Percentiles rank a stretch among this genome's conserved stretches.
Conservation (phyloP, 2,329 filamentous ascomycete species). For the Penicillium freii region DNA sequence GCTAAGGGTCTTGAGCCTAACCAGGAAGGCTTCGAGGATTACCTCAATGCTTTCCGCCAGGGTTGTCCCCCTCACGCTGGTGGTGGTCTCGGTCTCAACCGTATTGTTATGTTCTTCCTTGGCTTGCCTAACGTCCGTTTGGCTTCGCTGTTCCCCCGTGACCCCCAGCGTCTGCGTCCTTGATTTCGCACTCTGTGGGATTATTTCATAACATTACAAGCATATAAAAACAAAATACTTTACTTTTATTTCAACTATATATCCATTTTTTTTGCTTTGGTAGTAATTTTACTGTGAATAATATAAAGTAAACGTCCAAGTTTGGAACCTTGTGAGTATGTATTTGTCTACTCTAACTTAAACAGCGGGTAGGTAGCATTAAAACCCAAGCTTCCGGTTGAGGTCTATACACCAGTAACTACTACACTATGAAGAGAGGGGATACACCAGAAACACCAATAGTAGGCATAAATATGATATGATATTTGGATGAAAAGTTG, state of each 20-base stretch:
- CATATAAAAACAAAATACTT: conserved; percentile 8
- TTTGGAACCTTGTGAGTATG: neutral
- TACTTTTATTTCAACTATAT: neutral
- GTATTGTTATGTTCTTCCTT: conserved; percentile 66
- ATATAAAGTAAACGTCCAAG: neutral
- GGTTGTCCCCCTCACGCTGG: conserved; percentile 64
- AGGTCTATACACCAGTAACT: neutral
- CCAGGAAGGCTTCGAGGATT: conserved; percentile 60
- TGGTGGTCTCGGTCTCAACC: conserved; percentile 64
- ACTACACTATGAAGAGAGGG: neutral
- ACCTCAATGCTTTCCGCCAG: conserved; percentile 63
- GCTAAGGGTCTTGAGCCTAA: conserved; percentile 60
- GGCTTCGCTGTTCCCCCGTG: conserved; percentile 62
- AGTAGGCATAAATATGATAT: conserved; percentile 4
- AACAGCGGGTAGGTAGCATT: neutral
- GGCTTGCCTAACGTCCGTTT: conserved; percentile 63
- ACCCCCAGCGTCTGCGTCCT: conserved; percentile 56
- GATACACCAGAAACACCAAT: neutral
- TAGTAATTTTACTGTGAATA: neutral
- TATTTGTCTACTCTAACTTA: neutral
- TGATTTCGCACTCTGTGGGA: conserved; percentile 20
- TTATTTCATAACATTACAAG: conserved; percentile 1
- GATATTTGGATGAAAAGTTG: conserved; percentile 13
- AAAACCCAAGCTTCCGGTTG: neutral
- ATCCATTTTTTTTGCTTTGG: neutral